Percentiles rank a stretch among this genome's conserved stretches.
These are phyloP conservation scores for Rhododendron williamsianum DNA, from an alignment of 148 eudicot genomes.

Conservation along the genomic window DNA sequence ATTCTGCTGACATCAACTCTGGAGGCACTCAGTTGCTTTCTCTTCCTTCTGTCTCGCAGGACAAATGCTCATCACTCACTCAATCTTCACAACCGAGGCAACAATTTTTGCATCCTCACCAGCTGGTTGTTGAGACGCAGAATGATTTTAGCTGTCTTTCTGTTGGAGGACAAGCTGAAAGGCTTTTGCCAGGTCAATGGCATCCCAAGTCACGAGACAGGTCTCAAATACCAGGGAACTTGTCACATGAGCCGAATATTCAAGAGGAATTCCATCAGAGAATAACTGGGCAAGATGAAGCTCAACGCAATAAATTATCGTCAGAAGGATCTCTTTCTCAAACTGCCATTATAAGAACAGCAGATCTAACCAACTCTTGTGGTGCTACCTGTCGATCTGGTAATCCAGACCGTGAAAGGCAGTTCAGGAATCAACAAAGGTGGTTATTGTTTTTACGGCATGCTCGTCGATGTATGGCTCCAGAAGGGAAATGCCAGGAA, in stretches of 20 bases:
- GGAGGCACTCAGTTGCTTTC: constrained; percentile 35
- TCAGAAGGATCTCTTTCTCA: constrained; percentile 46
- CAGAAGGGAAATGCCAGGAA: constrained; percentile 67
- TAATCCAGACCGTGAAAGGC: constrained; percentile 41
- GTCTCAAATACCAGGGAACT: constrained; percentile 34
- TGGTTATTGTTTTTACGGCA: constrained; percentile 82
- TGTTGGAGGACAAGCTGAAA: constrained; percentile 43
- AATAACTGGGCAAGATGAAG: constrained; percentile 59
- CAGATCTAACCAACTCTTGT: constrained; percentile 28
- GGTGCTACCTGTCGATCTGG: constrained; percentile 26
- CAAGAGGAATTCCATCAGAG: constrained; percentile 64
- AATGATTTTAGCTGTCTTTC: constrained; percentile 44
- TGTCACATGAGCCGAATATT: constrained; percentile 41
- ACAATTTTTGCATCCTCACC: constrained; percentile 35
- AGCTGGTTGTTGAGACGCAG: constrained; percentile 39
- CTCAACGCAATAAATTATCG: constrained; percentile 58
- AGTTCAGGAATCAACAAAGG: constrained; percentile 59
- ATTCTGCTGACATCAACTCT: constrained; percentile 35
- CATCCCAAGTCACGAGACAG: constrained; percentile 42
- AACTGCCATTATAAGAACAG: constrained; percentile 30
- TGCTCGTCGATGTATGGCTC: constrained; percentile 67
- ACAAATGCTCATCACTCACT: constrained; percentile 33
- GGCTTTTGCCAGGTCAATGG: constrained; percentile 45
- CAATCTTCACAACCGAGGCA: constrained; percentile 48
- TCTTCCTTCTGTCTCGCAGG: constrained; percentile 40